Evolutionary conservation across 345 rosid genomes (phyloP).

Genomic region (Brassica nigra): DNA sequence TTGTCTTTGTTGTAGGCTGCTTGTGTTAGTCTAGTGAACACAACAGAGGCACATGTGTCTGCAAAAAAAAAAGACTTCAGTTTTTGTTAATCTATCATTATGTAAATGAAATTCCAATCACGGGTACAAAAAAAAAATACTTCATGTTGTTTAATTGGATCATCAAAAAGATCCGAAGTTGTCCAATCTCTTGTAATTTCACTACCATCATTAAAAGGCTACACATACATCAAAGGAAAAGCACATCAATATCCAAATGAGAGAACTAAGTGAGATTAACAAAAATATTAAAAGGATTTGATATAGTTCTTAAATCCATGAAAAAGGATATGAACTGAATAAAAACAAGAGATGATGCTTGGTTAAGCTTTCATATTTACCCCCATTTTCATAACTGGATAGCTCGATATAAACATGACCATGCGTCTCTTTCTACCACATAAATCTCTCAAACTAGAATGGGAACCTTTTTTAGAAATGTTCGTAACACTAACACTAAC

Average conservation of each 20-base stretch:
- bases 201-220: not conserved
- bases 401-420: not conserved
- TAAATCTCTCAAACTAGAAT: no score
- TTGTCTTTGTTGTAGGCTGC: not conserved
- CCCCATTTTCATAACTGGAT: not conserved
- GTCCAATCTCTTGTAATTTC: not conserved
- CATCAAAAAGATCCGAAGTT: not conserved
- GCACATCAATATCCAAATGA: not conserved
- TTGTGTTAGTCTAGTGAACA: not conserved
- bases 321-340: not conserved
- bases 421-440: not conserved
- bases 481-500: no score
- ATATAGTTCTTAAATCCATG: no score
- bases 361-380: not conserved
- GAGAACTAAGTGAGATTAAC: not conserved
- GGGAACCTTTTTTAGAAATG: no score
- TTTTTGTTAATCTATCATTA: not conserved
- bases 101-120: not conserved
- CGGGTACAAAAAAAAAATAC: not conserved
- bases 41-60: not conserved
- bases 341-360: not conserved
- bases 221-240: not conserved
- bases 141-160: not conserved
- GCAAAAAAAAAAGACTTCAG: not conserved
- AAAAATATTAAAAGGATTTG: not conserved